phyloP scores from a whole-genome alignment of 2,329 filamentous ascomycete genomes.

The Cytospora piceae region DNA sequence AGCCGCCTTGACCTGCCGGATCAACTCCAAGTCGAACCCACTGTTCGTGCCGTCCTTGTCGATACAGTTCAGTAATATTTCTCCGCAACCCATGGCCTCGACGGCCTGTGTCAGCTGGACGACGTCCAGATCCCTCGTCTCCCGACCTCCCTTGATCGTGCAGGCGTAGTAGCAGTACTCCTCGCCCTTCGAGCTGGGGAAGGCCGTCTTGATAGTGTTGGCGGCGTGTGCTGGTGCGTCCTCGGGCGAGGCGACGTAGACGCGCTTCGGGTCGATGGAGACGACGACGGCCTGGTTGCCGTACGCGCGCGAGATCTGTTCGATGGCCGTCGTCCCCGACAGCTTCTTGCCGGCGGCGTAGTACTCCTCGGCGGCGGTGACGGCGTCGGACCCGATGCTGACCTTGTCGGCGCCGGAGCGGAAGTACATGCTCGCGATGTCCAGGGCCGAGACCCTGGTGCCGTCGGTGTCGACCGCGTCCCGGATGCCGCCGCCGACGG shows the following conservation, averaged over 20 bases:
- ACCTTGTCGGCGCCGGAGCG: slow-evolving; percentile 97
- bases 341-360: slow-evolving; percentile 70
- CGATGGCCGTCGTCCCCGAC: slow-evolving; percentile 85
- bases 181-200: slow-evolving; percentile 76
- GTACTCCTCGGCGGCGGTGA: slow-evolving; percentile 90
- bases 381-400: slow-evolving; percentile 93
- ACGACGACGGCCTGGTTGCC: slow-evolving; percentile 97
- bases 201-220: slow-evolving; percentile 69
- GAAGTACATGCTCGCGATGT: slow-evolving; percentile 97
- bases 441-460: slow-evolving; percentile 81
- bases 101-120: slow-evolving; percentile 86
- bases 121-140: slow-evolving; percentile 92
- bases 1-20: slow-evolving; percentile 83
- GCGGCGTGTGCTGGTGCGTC: slow-evolving; percentile 73
- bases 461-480: slow-evolving; percentile 91
- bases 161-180: slow-evolving; percentile 94
- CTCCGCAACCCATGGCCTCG: slow-evolving; percentile 92
- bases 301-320: slow-evolving; percentile 91
- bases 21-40: slow-evolving; percentile 92
- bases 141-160: slow-evolving; percentile 92
- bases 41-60: slow-evolving; percentile 94
- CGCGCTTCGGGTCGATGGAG: slow-evolving; percentile 88
- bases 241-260: slow-evolving; percentile 67
- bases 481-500: slow-evolving; percentile 92
- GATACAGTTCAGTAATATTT: slow-evolving; percentile 96